phyloP scores from a whole-genome alignment of 2,329 filamentous ascomycete genomes.

The Phialophora verrucosa region DNA sequence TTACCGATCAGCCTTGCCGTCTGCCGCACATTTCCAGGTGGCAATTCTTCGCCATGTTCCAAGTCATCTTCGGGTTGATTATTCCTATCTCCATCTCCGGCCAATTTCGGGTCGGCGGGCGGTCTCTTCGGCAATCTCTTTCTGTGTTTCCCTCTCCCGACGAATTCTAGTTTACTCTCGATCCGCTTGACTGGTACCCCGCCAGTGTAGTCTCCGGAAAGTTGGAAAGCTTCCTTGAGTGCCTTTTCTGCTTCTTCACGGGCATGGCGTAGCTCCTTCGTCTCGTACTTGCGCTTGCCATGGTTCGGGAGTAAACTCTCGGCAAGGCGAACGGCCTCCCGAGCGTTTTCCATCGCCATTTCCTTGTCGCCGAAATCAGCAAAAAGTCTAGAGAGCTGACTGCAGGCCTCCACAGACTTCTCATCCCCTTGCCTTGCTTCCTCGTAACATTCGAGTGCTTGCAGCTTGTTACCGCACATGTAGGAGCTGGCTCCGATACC shows the following conservation, averaged over 20 bases:
- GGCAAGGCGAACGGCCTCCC: conserved; percentile 73
- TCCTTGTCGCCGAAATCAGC: conserved; percentile 74
- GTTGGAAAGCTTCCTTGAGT: conserved; percentile 37
- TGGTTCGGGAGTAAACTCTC: conserved; percentile 40
- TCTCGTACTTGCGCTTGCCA: conserved; percentile 40
- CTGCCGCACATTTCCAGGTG: conserved; percentile 6
- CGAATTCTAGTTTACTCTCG: conserved; percentile 20
- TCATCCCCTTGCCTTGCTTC: conserved; percentile 74
- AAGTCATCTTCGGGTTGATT: conserved; percentile 42
- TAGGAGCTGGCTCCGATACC: conserved; percentile 68
- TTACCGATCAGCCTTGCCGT: conserved; percentile 1
- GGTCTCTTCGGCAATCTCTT: background rate
- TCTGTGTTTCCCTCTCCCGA: conserved; percentile 7
- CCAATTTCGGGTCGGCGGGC: background rate
- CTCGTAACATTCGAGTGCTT: conserved; percentile 79
- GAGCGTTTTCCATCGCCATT: conserved; percentile 76
- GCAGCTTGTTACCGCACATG: conserved; percentile 64
- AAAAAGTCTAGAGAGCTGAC: conserved; percentile 82
- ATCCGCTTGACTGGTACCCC: conserved; percentile 24
- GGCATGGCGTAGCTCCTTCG: conserved; percentile 35
- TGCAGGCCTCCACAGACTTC: conserved; percentile 74
- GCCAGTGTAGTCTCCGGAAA: conserved; percentile 23
- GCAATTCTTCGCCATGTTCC: conserved; percentile 29
- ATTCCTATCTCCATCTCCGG: conserved; percentile 35
- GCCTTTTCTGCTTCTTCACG: conserved; percentile 39